These are phyloP conservation scores for Hippophae rhamnoides DNA, from an alignment of 306 rosid genomes.

Conservation along the genomic window DNA sequence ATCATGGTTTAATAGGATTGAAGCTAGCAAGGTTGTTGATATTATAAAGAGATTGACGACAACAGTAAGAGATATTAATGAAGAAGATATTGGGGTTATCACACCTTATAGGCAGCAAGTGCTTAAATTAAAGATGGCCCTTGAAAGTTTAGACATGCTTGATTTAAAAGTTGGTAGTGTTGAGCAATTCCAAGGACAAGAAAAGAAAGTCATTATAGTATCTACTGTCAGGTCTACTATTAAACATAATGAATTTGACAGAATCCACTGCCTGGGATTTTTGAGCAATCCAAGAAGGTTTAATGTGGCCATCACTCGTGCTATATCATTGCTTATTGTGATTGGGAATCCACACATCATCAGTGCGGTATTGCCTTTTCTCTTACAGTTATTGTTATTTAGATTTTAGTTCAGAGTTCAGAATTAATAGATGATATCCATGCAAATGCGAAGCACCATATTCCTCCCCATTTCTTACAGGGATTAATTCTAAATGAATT, in stretches of 20 bases:
- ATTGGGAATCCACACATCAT: conserved; percentile 90
- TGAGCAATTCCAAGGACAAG: conserved; percentile 32
- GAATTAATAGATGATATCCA: neutral
- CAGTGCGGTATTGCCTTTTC: conserved; percentile 50
- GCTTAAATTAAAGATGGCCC: conserved; percentile 55
- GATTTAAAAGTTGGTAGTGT: conserved; percentile 82
- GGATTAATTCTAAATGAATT: too few relatives aligned
- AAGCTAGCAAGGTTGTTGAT: conserved; percentile 78
- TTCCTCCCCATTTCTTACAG: too few relatives aligned
- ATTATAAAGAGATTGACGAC: conserved; percentile 36
- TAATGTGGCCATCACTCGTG: conserved; percentile 90
- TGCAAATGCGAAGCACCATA: too few relatives aligned
- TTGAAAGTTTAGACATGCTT: conserved; percentile 49
- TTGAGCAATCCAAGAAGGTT: conserved; percentile 85
- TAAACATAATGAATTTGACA: conserved; percentile 83
- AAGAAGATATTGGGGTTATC: conserved; percentile 76
- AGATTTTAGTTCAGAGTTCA: neutral
- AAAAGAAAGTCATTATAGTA: conserved; percentile 67
- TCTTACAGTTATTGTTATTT: neutral
- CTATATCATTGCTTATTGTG: conserved; percentile 67
- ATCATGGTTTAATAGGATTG: conserved; percentile 94
- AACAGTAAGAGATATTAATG: conserved; percentile 31
- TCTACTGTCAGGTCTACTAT: conserved; percentile 95
- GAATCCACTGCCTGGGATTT: conserved; percentile 70
- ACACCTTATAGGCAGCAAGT: conserved; percentile 93